Evolutionary conservation across 148 eudicot genomes (phyloP), one percentile per base, ranked within the genome.

Genomic region (Vaccinium myrtillus): DNA sequence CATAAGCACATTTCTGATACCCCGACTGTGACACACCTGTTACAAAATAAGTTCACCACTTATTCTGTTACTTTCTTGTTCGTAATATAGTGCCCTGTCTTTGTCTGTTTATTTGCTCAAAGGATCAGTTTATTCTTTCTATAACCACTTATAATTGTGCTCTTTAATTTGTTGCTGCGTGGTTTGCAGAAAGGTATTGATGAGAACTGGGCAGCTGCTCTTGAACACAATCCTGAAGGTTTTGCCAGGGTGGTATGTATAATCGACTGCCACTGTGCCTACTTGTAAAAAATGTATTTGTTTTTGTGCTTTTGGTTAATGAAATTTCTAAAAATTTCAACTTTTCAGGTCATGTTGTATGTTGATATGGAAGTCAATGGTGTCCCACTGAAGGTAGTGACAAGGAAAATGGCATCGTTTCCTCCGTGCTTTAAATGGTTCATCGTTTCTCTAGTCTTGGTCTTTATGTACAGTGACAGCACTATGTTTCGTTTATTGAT

Each of bases 311-410:
- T 54, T 65, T 36, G 27, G 39, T 32, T 18, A 18, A 65, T 3
- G n/a, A 51, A 54, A 27, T 51, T 73, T 63, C 84, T 75, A 48
- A 54, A 27, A 50, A 54, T 19, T 36, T 14, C 49, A 7, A 80
- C 51, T 81, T 75, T 88, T 74, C 94, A 97, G 99, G 98, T 97
- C 85, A 97, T 97, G 99, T 65, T 97, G 90, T 97, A 97, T 82
- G 99, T 97, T 75, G 99, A 97, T 89, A 97, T 97, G 98, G 99
- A 97, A 92, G 99, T 97, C 58, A 97, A 97, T 89, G 96, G 98
- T 82, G 95, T 94, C 83, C 99, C 99, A n/a, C 74, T 97, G 88
- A 97, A 97, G 99, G 99, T 97, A 92, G 30, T 83, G 81, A 65
- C 65, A 10, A 16, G 78, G 50, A 75, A 84, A 84, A 32, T 69